Evolutionary conservation across 2,329 filamentous ascomycete genomes (phyloP), one percentile per base, ranked within the genome.

Genomic region (Exserohilum rostratum): DNA sequence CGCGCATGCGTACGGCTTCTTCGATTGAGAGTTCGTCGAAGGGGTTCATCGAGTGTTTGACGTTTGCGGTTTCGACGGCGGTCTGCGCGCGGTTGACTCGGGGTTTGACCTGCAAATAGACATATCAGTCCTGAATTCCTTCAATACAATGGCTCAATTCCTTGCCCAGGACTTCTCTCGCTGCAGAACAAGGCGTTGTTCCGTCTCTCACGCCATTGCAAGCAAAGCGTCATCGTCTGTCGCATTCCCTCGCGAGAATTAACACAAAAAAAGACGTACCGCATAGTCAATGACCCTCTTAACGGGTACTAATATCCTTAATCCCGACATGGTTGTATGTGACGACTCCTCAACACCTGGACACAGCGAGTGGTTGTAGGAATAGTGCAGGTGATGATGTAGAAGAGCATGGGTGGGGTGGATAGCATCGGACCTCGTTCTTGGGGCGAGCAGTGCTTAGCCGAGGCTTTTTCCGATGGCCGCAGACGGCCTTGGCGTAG

Each of bases 21-120:
- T 99, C 95, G 77, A 99, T 87, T 38, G 92, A 96, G 71, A 99
- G 90, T 78, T 99, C 95, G 82, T 99, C 95, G 80, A 99, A 99
- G 17, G 95, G 95, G 83, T 98, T 99, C 86, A 99, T 93, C 75
- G 89, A 93, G 84, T 98, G 93, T 80, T 98, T 98, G 72, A 98
- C 92, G 66, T 90, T 90, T 62, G 88, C 84, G 50, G 90, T 96
- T 79, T 97, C 93, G 78, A 99, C 89, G 73, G 87, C 93, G 58
- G 93, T 97, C 78, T 86, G 83, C 62, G 87, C 75, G 66, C 87
- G 86, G 80, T 88, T 89, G 72, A 89, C 85, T 64, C 86, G 85
- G 48, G 87, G 87, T 78, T 88, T 89, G 80, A 88, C 80, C 86
- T 88, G 33, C 11, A 9, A 15, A 22, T 18, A 27, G 12, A 30